phyloP scores from a whole-genome alignment of 176 grass and related monocot species.

The Thalia dealbata region DNA sequence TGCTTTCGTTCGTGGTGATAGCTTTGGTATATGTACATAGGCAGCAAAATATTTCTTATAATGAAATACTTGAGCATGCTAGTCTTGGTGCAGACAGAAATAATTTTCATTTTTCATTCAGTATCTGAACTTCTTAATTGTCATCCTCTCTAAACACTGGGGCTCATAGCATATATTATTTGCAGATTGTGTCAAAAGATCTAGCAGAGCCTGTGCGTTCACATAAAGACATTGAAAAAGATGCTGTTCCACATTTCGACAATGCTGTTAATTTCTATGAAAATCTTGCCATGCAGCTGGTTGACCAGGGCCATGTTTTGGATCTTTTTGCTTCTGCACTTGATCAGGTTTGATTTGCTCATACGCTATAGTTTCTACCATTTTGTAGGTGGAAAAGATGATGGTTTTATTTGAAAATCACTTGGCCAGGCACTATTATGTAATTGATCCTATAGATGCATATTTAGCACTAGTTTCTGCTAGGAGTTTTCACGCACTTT shows the following conservation, averaged over 20 bases:
- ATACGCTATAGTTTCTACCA: not conserved
- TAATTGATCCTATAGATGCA: too few species aligned
- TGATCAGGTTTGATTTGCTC: conserved; percentile 58
- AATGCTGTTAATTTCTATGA: conserved; percentile 97
- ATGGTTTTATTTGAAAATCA: too few species aligned
- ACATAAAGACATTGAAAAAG: conserved; percentile 97
- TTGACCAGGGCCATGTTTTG: conserved; percentile 80
- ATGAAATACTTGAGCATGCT: too few species aligned
- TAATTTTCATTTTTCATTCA: too few species aligned
- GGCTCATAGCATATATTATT: conserved; percentile 11
- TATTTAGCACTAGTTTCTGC: too few species aligned
- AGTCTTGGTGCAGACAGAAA: too few species aligned
- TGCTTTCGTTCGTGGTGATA: too few species aligned
- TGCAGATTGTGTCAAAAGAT: conserved; percentile 97
- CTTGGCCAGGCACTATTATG: too few species aligned
- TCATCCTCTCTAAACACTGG: conserved; percentile 7
- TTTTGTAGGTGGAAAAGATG: not conserved
- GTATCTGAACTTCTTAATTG: not conserved
- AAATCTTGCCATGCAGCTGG: conserved; percentile 76
- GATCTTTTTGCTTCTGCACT: conserved; percentile 96
- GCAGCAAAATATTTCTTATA: too few species aligned
- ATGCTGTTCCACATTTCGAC: conserved; percentile 82
- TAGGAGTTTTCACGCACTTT: too few species aligned
- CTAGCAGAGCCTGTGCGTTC: conserved; percentile 87
- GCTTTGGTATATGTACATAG: too few species aligned